Conservation (phyloP, 2,329 filamentous ascomycete genomes). For the Botrytis hyacinthi region DNA sequence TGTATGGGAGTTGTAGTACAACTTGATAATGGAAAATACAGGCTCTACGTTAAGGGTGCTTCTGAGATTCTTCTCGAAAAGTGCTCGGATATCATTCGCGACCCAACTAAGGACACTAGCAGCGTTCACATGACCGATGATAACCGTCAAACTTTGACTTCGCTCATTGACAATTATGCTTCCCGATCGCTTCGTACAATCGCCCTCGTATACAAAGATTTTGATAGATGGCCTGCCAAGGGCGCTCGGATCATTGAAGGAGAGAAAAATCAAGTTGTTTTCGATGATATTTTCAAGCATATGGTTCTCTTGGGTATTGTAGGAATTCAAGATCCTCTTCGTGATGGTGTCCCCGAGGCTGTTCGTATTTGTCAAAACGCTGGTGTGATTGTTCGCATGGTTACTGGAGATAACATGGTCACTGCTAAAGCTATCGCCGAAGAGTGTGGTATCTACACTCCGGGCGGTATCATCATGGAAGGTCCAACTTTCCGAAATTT, state of each 20-base stretch:
- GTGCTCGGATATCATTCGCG: conserved; percentile 52
- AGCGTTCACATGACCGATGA: conserved; percentile 53
- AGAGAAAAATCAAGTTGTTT: conserved; percentile 59
- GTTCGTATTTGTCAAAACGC: conserved; percentile 66
- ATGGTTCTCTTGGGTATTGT: conserved; percentile 73
- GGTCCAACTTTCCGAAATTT: conserved; percentile 65
- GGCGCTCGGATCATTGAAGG: conserved; percentile 56
- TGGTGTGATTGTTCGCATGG: conserved; percentile 71
- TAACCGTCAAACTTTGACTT: conserved; percentile 53
- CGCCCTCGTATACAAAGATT: conserved; percentile 71
- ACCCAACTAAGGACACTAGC: conserved; percentile 56
- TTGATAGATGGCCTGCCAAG: conserved; percentile 63
- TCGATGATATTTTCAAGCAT: conserved; percentile 66
- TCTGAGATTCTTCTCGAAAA: conserved; percentile 50
- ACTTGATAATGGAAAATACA: conserved; percentile 44
- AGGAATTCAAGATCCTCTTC: conserved; percentile 72
- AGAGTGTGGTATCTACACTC: conserved; percentile 62
- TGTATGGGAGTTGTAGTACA: conserved; percentile 67
- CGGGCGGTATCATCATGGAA: conserved; percentile 63
- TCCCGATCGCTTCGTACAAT: conserved; percentile 71
- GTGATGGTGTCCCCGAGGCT: conserved; percentile 64
- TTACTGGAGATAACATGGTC: conserved; percentile 69
- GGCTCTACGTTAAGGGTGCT: conserved; percentile 53
- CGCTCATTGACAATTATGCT: conserved; percentile 60
- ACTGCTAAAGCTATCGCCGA: conserved; percentile 72